A percentile compares a stretch with the other conserved stretches of the same genome.
Conservation (phyloP, 371 early-diverging fungal species). For the Rhizopus sp. region DNA sequence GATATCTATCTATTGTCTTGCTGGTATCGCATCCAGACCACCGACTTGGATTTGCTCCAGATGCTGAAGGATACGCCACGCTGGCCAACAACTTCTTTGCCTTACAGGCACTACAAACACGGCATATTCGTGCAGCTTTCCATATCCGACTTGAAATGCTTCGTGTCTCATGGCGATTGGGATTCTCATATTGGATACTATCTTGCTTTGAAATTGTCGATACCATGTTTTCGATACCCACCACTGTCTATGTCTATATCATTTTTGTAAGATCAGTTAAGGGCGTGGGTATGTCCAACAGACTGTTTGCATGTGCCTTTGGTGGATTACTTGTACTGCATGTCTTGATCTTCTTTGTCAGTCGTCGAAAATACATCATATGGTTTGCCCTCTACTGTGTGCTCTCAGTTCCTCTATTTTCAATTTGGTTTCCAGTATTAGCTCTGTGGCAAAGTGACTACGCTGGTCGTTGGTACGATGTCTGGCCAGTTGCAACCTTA, state of each 20-base stretch:
- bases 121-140: conserved; percentile 39
- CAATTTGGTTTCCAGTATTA: conserved; percentile 44
- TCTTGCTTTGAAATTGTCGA: conserved; percentile 40
- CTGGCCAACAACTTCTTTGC: conserved; percentile 40
- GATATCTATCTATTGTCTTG: conserved; percentile 36
- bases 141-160: conserved; percentile 45
- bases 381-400: conserved; percentile 50
- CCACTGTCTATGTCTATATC: conserved; percentile 42
- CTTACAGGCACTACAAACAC: conserved; percentile 40
- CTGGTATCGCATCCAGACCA: conserved; percentile 43
- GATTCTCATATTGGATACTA: conserved; percentile 42
- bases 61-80: conserved; percentile 45
- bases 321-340: conserved; percentile 35
- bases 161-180: conserved; percentile 38
- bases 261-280: conserved; percentile 37
- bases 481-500: conserved; percentile 31
- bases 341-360: conserved; percentile 39
- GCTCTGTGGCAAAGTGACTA: conserved; percentile 44
- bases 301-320: conserved; percentile 39
- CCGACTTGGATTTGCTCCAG: conserved; percentile 52
- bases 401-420: conserved; percentile 41
- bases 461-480: conserved; percentile 47
- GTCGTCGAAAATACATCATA: conserved; percentile 44
- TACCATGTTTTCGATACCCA: conserved; percentile 42
- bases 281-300: conserved; percentile 30